Conservation (phyloP, 208 protist species). For the Trypanosoma brucei region DNA sequence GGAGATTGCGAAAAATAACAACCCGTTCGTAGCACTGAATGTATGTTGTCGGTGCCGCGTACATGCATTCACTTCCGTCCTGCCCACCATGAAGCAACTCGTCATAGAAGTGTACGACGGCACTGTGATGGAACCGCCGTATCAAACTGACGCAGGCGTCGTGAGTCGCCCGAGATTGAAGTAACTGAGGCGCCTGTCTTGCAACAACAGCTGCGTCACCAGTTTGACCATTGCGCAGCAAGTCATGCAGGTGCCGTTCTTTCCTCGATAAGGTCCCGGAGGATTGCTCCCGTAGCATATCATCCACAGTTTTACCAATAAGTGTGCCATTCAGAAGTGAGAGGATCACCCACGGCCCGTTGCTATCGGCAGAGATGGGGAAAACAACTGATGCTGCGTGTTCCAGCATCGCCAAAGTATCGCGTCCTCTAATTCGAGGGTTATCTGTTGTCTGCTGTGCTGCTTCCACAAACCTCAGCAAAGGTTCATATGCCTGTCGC, state of each 20-base stretch:
- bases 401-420: slow-evolving; percentile 17
- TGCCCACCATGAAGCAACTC: slow-evolving; percentile 14
- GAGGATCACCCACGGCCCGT: slow-evolving; percentile 15
- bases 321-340: slow-evolving; percentile 19
- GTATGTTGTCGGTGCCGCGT: not conserved
- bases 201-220: slow-evolving; percentile 22
- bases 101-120: slow-evolving; percentile 22
- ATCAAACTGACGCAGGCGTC: slow-evolving; percentile 14
- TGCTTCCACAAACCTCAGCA: slow-evolving; percentile 24
- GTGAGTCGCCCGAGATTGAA: slow-evolving; percentile 18
- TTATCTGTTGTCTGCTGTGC: slow-evolving; percentile 8
- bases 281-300: slow-evolving; percentile 19
- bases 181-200: slow-evolving; percentile 11
- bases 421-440: slow-evolving; percentile 6
- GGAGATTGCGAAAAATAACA: not conserved
- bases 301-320: slow-evolving; percentile 13
- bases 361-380: slow-evolving; percentile 3
- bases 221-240: slow-evolving; percentile 6
- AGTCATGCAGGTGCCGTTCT: slow-evolving; percentile 4
- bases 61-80: not conserved
- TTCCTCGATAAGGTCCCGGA: not conserved
- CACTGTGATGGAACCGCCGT: not conserved
- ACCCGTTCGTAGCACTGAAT: not conserved
- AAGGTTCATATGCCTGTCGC: slow-evolving; percentile 20
- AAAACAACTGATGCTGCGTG: slow-evolving; percentile 28